Evolutionary conservation across 2,329 filamentous ascomycete species (phyloP), one percentile per base, ranked within the genome.

Genomic region (Penicillium sp.): DNA sequence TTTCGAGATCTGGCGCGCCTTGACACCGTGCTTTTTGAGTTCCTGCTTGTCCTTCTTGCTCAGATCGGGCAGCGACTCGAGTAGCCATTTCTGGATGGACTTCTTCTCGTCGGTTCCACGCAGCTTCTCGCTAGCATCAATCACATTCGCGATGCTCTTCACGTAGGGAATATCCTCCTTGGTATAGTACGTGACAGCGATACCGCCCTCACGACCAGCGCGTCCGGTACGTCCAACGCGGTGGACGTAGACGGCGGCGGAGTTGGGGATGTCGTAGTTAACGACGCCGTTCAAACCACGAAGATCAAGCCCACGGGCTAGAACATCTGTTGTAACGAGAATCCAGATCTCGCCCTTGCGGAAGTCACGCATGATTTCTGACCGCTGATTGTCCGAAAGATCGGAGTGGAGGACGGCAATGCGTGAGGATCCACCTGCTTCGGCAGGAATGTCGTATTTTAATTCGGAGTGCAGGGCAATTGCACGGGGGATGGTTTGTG

Each of bases 251-350:
- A 82, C 83, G 0, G 90, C 91, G 4, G 86, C 86, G 0, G 87
- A 90, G n/a, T 85, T 88, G 0, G 93, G 93, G 7, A 96, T 89
- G 67, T 98, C 93, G 71, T 96, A 98, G 70, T 97, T 98, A 42
- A 98, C 87, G 0, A 98, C 90, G 37, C 90, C 89, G 61, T 96
- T 96, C 53, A 98, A 84, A 40, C 93, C 93, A 7, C 87, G 83
- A 72, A 98, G 96, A 69, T 98, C 93, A 32, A 98, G 84, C 16
- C 93, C 93, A 27, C 93, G 86, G 13, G 90, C 86, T 9, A 98
- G 77, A 6, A 98, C 80, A 64, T 98, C 93, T 0, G 93, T 98
- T 0, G 93, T 97, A 65, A 98, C 93, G 28, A 98, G 77, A 6
- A 97, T 83, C 93, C 93, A 98, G 51, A 97, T 85, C 64, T 97